Conservation (phyloP, 352 stramenopile species). For the Plasmopara muralis region DNA sequence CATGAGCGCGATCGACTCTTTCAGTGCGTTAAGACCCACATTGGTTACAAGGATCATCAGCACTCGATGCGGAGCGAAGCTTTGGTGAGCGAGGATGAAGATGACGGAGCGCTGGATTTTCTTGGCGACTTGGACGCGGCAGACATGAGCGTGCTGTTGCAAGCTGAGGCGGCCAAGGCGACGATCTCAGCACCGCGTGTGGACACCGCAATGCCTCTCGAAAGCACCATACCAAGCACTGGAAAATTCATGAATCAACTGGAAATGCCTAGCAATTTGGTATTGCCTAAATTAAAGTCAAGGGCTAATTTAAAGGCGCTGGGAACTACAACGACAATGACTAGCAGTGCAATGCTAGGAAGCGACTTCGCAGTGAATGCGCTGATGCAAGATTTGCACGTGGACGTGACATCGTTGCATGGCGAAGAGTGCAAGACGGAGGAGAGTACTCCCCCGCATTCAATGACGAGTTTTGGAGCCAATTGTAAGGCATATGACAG, state of each 20-base stretch:
- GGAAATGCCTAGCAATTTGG: conserved; percentile 28
- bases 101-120: conserved; percentile 45
- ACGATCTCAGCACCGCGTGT: not conserved
- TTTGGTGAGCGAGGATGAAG: conserved; percentile 21
- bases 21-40: conserved; percentile 29
- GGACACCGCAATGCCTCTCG: not conserved
- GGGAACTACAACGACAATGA: conserved; percentile 1
- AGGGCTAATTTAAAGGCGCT: conserved; percentile 9
- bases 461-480: conserved; percentile 13
- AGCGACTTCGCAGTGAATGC: conserved; percentile 37
- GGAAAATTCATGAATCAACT: conserved; percentile 21
- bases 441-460: conserved; percentile 37
- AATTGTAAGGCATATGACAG: not conserved
- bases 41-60: conserved; percentile 37
- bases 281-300: conserved; percentile 13
- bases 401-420: conserved; percentile 31
- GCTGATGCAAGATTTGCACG: conserved; percentile 44
- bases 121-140: conserved; percentile 39
- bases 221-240: conserved; percentile 3
- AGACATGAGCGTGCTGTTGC: conserved; percentile 48
- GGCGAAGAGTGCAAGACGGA: conserved; percentile 49
- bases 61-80: conserved; percentile 22
- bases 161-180: conserved; percentile 21
- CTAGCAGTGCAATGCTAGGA: conserved; percentile 19
- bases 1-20: conserved; percentile 18